Conservation (phyloP, 495 filamentous ascomycete genomes). For the Aspergillus leporis region DNA sequence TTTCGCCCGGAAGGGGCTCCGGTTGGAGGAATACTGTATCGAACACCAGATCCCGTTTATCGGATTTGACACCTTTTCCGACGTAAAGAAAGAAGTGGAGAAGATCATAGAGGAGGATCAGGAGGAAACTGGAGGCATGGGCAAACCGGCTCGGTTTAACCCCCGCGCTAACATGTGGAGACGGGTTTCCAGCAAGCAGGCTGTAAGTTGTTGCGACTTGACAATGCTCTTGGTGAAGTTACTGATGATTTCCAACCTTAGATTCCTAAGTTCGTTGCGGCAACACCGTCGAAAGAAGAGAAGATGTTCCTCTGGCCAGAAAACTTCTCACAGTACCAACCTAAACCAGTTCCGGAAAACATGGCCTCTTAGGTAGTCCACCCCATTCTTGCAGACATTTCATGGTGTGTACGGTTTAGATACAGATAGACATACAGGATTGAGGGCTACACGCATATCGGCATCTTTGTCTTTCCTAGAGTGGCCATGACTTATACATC, state of each 20-base stretch:
- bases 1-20: constrained; percentile 68
- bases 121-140: constrained; percentile 63
- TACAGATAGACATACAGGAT: not conserved
- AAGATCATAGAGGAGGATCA: constrained; percentile 61
- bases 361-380: constrained; percentile 1
- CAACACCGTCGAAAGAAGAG: constrained; percentile 58
- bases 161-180: constrained; percentile 73
- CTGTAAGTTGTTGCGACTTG: constrained; percentile 28
- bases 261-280: constrained; percentile 56
- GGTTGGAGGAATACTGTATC: constrained; percentile 69
- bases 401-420: not conserved
- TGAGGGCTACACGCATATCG: not conserved
- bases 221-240: not conserved
- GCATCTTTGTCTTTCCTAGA: not conserved
- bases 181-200: constrained; percentile 59
- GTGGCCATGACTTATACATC: too few species aligned
- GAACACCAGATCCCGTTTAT: constrained; percentile 65
- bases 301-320: constrained; percentile 70
- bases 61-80: constrained; percentile 66
- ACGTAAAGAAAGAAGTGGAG: constrained; percentile 65
- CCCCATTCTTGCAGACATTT: not conserved
- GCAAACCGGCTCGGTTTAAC: constrained; percentile 65
- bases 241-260: constrained; percentile 13
- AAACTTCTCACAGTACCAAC: constrained; percentile 52
- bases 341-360: constrained; percentile 26